Percentiles rank a stretch among this genome's conserved stretches.
Conservation (phyloP, 73 alveolate species). For the Durusdinium trenchii region DNA sequence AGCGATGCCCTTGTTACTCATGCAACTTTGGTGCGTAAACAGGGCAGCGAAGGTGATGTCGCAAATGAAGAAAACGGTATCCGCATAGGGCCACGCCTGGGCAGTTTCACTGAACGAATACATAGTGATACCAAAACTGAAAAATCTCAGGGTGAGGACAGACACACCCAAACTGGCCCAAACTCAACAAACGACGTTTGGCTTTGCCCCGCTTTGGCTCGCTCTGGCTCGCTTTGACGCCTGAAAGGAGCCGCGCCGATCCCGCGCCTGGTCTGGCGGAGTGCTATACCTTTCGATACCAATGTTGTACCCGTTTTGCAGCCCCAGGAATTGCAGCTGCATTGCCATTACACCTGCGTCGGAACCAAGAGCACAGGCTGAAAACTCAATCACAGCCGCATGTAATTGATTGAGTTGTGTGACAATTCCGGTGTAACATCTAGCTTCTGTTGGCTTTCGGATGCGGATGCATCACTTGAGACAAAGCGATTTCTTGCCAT, state of each 20-base stretch:
- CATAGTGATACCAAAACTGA: not conserved
- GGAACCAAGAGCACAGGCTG: too few species aligned
- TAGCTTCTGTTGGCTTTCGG: too few species aligned
- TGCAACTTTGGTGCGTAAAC: constrained; percentile 18
- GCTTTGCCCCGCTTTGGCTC: too few species aligned
- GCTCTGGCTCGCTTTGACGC: too few species aligned
- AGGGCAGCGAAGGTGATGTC: constrained; percentile 35
- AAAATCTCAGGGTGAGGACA: not conserved
- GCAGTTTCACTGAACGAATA: not conserved
- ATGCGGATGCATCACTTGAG: too few species aligned
- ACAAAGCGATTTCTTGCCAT: too few species aligned
- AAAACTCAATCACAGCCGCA: too few species aligned
- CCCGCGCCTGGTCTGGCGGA: constrained; percentile 33
- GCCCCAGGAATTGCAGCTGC: constrained; percentile 75
- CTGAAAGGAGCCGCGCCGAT: not conserved
- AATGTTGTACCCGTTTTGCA: constrained; percentile 26
- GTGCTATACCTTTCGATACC: not conserved
- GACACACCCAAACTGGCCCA: not conserved
- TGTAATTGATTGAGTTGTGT: too few species aligned
- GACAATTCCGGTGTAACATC: too few species aligned
- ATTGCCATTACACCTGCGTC: constrained; percentile 64
- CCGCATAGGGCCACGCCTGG: constrained; percentile 60
- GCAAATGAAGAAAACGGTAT: constrained; percentile 19
- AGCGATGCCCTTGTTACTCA: too few species aligned
- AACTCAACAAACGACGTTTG: too few species aligned